Percentiles rank a stretch among this genome's conserved stretches.
phyloP scores from a whole-genome alignment of 768 basidiomycete genomes.

The Paxillus ammoniavirescens region DNA sequence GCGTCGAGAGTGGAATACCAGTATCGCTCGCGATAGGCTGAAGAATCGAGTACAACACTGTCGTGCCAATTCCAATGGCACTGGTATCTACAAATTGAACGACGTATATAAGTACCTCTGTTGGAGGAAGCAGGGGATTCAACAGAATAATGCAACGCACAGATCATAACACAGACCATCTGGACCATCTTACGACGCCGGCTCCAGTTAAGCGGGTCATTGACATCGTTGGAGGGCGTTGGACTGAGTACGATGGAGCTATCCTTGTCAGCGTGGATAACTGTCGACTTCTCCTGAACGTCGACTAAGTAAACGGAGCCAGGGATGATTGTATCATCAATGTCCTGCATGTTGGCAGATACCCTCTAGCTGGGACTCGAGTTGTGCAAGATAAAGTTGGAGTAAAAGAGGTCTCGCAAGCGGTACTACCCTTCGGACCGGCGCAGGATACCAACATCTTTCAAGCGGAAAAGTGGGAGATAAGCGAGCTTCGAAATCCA shows the following conservation, averaged over 20 bases:
- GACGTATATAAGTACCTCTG: background rate
- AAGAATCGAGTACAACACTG: conserved; percentile 17
- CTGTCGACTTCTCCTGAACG: conserved; percentile 12
- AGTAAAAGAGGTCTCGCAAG: background rate
- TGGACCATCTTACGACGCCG: conserved; percentile 13
- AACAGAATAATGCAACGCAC: conserved; percentile 5
- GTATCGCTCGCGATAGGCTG: conserved; percentile 18
- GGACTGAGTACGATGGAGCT: conserved; percentile 22
- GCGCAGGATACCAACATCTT: background rate
- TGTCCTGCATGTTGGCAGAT: conserved; percentile 7
- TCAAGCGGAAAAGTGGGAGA: background rate
- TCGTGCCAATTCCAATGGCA: conserved; percentile 16
- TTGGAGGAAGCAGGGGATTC: background rate
- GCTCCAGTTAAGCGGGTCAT: conserved; percentile 24
- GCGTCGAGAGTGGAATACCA: conserved; percentile 17
- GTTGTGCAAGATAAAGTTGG: too few species aligned
- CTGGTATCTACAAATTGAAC: conserved; percentile 11
- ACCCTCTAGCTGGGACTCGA: background rate
- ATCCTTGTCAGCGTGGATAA: conserved; percentile 11
- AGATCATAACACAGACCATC: conserved; percentile 16
- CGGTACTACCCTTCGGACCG: background rate
- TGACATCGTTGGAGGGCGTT: conserved; percentile 22
- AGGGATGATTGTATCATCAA: conserved; percentile 18
- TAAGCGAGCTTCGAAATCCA: background rate
- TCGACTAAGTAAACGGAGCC: conserved; percentile 26